phyloP scores from a whole-genome alignment of 371 early-diverging fungal genomes.

The Funneliformis caledonium region DNA sequence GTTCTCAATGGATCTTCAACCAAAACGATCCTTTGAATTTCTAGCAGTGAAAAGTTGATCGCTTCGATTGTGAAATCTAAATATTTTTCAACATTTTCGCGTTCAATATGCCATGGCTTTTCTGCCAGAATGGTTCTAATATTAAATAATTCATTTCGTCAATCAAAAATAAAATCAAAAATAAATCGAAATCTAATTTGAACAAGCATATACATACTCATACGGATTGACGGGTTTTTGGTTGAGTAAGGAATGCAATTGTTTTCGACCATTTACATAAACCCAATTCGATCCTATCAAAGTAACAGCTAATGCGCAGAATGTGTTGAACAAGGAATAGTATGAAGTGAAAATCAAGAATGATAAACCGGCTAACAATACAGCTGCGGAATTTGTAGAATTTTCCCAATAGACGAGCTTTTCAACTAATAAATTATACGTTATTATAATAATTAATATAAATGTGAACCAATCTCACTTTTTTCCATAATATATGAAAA shows the following conservation, averaged over 20 bases:
- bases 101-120: not conserved
- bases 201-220: constrained; percentile 4
- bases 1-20: constrained; percentile 20
- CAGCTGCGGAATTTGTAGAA: constrained; percentile 4
- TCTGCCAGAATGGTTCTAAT: not conserved
- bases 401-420: constrained; percentile 29
- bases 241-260: not conserved
- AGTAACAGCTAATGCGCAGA: not conserved
- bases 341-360: constrained; percentile 7
- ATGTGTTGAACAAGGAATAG: constrained; percentile 16
- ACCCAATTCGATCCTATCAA: not conserved
- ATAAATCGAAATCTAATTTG: not conserved
- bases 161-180: not conserved
- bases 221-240: not conserved
- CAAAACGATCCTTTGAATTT: not conserved
- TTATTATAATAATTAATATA: not conserved
- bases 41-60: not conserved
- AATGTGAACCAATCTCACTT: not conserved
- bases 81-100: not conserved
- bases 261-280: constrained; percentile 1
- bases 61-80: not conserved
- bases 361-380: not conserved
- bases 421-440: not conserved
- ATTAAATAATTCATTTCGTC: not conserved
- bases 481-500: not conserved